Evolutionary conservation across 805 yeast species (phyloP), one percentile per base, ranked within the genome.

Genomic region (Suhomyces xylopsoci): DNA sequence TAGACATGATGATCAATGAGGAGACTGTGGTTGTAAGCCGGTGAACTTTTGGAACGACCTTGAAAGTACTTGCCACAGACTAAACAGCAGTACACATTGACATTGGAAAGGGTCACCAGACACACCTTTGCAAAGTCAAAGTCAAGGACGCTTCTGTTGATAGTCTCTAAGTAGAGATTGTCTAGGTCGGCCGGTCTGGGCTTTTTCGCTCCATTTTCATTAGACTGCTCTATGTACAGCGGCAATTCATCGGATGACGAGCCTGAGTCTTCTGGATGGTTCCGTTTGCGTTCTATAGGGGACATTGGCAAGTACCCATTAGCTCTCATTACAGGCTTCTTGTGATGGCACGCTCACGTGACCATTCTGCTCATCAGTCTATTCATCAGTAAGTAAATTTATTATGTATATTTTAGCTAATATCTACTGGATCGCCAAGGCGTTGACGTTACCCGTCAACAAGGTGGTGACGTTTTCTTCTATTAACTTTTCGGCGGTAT

Each of bases 381-480:
- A 20, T 20, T 3, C 22, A 20, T 20, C 25, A 22, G 25, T 20
- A 22, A 22, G 3, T 4, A 5, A 3, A 22, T 22, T 22, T 22
- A 22, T 22, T 22, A 22, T 22, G 25, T 22, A 22, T 22, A 22
- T 22, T 6, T 22, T 22, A 22, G 25, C 5, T 22, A 22, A 22
- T 6, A 36, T 44, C 58, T 78, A 90, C 69, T 87, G 87, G 60
- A 94, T 90, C 25, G 97, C 96, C 53, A 90, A 85, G 46, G 93
- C 83, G 70, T 94, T 92, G 42, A 94, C 92, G 70, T 88, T 88
- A 48, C 97, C 89, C 14, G 97, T 89, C 65, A 92, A 77, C 57
- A 93, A 81, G 32, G 96, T 84, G 10, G 90, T 90, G 47, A 94
- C 85, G 67, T 94, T 96, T 50, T 90, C 94, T 70, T 94, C 99